Percentiles rank a stretch among this genome's conserved stretches.
phyloP scores from a whole-genome alignment of 164 flowering plant genomes.

The Taxillus chinensis region DNA sequence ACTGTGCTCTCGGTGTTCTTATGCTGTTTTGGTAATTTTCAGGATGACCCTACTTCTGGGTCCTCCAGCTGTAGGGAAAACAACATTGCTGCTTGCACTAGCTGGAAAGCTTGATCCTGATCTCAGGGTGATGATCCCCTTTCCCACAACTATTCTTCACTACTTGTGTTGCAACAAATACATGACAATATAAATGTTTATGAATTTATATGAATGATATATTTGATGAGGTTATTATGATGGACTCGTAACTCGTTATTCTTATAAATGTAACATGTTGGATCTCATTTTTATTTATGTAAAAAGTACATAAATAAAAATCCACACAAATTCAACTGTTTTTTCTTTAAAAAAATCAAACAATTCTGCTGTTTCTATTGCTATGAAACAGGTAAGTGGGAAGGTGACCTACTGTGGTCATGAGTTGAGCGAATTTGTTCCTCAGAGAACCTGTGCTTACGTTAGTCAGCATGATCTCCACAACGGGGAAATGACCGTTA shows the following conservation, averaged over 20 bases:
- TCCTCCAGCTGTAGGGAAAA: not conserved
- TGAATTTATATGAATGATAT: too few species aligned
- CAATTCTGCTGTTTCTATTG: not conserved
- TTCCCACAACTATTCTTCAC: not conserved
- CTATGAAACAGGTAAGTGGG: slow-evolving; percentile 3
- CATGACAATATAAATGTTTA: not conserved
- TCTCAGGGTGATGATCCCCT: not conserved
- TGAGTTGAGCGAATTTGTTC: slow-evolving; percentile 4
- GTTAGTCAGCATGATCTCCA: slow-evolving; percentile 4
- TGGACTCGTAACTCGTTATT: too few species aligned
- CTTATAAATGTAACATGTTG: too few species aligned
- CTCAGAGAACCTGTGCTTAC: slow-evolving; percentile 6
- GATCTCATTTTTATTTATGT: too few species aligned
- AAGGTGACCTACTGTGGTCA: slow-evolving; percentile 5
- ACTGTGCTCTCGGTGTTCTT: not conserved
- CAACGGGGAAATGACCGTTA: slow-evolving; percentile 2
- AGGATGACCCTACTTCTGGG: slow-evolving; percentile 5
- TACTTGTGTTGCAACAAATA: not conserved
- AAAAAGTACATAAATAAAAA: too few species aligned
- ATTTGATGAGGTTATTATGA: too few species aligned
- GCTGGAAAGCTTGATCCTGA: not conserved
- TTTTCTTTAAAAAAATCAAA: too few species aligned
- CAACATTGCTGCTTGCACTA: not conserved
- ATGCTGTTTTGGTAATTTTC: not conserved
- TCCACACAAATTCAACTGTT: too few species aligned